phyloP scores from a whole-genome alignment of 1,284 basidiomycete genomes.

The Marasmius sp. region DNA sequence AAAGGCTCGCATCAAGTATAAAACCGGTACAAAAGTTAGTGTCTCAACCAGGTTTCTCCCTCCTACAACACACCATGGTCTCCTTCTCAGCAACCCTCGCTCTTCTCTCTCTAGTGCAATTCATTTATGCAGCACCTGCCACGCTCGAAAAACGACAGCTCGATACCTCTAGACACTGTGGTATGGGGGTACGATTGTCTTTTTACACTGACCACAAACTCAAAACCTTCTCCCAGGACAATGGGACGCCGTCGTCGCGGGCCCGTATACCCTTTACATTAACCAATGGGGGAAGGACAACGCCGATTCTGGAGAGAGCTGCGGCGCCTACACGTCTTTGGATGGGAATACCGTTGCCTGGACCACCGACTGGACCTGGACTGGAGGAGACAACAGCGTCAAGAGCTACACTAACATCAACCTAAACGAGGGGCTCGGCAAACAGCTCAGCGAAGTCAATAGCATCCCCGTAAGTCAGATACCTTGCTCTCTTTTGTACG shows the following conservation, averaged over 20 bases:
- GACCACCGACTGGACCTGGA: constrained; percentile 57
- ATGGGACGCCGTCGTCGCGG: constrained; percentile 13
- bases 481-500: constrained; percentile 17
- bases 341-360: constrained; percentile 48
- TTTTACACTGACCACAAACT: background rate
- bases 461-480: constrained; percentile 38
- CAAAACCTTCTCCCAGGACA: constrained; percentile 7
- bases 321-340: constrained; percentile 48
- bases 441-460: constrained; percentile 50
- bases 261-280: constrained; percentile 10
- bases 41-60: background rate
- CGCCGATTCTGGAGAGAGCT: constrained; percentile 49
- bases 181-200: constrained; percentile 14
- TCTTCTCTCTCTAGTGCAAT: constrained; percentile 24
- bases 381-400: constrained; percentile 43
- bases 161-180: constrained; percentile 34
- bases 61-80: constrained; percentile 11
- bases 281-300: constrained; percentile 13
- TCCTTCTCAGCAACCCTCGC: constrained; percentile 17
- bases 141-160: constrained; percentile 26
- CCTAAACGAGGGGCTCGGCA: constrained; percentile 50
- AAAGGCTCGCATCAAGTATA: too few species aligned
- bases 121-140: constrained; percentile 28
- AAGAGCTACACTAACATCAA: constrained; percentile 65
- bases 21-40: too few species aligned